Conservation (phyloP, 768 basidiomycete genomes). For the Dacryopinax primogenitus region DNA sequence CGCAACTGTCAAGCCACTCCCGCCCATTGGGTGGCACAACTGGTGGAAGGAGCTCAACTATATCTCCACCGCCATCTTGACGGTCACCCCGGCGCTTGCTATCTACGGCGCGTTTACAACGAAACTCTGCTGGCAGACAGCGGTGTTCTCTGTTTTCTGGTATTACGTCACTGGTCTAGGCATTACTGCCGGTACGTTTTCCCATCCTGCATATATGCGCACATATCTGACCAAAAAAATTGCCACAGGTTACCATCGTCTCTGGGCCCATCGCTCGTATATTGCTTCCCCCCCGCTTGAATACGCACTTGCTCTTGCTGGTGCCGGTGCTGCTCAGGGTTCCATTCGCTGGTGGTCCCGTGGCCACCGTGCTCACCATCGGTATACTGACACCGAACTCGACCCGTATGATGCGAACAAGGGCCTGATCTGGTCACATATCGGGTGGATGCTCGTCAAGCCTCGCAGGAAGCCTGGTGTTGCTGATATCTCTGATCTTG, state of each 20-base stretch:
- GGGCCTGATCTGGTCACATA: constrained; percentile 74
- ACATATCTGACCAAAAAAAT: constrained; percentile 9
- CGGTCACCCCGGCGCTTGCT: constrained; percentile 58
- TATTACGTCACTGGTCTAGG: constrained; percentile 81
- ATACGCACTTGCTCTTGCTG: constrained; percentile 69
- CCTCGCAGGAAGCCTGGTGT: constrained; percentile 80
- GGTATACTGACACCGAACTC: constrained; percentile 93
- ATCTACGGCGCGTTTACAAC: constrained; percentile 59
- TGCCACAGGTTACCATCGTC: constrained; percentile 70
- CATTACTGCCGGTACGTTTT: constrained; percentile 21
- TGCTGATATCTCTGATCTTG: constrained; percentile 77
- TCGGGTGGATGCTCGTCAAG: constrained; percentile 90
- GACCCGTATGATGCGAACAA: constrained; percentile 91
- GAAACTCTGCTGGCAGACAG: constrained; percentile 53
- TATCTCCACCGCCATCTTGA: constrained; percentile 61
- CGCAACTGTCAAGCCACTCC: constrained; percentile 51
- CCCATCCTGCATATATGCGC: constrained; percentile 8
- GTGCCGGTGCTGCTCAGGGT: constrained; percentile 88
- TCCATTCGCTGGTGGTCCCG: constrained; percentile 99
- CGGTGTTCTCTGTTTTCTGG: constrained; percentile 54
- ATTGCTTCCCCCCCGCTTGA: constrained; percentile 80
- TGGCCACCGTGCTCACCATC: constrained; percentile 93
- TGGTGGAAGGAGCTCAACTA: constrained; percentile 54
- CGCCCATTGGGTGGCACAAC: constrained; percentile 53
- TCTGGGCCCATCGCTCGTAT: constrained; percentile 94